Evolutionary conservation across 345 rosid species (phyloP), one percentile per base, ranked within the genome.

Genomic region (Eucalyptus pauciflora): DNA sequence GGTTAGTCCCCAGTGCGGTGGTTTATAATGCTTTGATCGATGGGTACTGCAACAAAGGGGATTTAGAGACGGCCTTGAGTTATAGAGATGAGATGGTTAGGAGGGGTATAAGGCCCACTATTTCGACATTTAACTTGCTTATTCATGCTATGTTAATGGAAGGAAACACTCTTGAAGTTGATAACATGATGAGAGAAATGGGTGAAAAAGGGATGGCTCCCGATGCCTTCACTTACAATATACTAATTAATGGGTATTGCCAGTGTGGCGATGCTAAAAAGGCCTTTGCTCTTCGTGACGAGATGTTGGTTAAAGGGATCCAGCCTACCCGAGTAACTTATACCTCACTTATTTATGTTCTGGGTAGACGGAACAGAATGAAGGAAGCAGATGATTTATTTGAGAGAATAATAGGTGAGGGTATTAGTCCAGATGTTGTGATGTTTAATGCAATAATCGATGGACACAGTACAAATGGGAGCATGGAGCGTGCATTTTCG

Each of bases 131-230:
- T 90, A 98, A 98, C 88, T 81, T 96, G 88, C 90, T 97, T 93
- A 94, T 98, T 90, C 98, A 97, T 93, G 98, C 93, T 3, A 92
- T 97, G 31, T 95, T 96, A 89, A 91, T 98, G 96, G 98, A 96
- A 89, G 92, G 89, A 22, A 95, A 91, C 92, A 92, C 94, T 88
- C 92, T 69, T 37, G 94, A 95, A 71, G 98, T 97, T 83, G 97
- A 95, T 64, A 89, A 80, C 25, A 89, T 97, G 95, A 86, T 95
- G 62, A 94, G 91, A 79, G 98, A 97, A 85, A 95, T 97, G 96
- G 90, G 79, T 89, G 95, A 93, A 24, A 93, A 92, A 62, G 97
- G 98, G 76, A 51, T 95, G 20, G 89, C 85, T 69, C 89, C 95
- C 41, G 98, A 97, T 94, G 90, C 95, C 86, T 92, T 97, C 69